Base-by-base conservation (phyloP, 352 stramenopile genomes). In the Phytophthora tubulina region DNA sequence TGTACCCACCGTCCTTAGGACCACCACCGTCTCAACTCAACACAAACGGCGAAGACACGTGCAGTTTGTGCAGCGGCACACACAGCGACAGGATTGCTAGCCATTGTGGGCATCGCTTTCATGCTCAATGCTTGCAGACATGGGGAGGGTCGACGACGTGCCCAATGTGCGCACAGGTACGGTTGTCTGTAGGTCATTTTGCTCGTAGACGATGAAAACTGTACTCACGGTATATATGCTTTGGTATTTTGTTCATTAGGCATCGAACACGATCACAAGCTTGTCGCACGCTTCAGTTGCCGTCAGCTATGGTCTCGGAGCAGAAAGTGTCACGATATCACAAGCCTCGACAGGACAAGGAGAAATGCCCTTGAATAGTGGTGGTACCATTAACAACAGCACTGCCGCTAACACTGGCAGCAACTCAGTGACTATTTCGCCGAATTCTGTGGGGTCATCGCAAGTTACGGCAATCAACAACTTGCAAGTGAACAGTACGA, bases 61-160 rank as follows among this genome's bases (percentile, higher is more conserved):
- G 82, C 38, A 63, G 56, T 38, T 72, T 88, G 51, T 90, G 80
- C 41, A 79, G 83, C 55, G 76, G 74, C n/a, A 70, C 63, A 50
- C 63, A 81, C 30, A 81, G 80, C 36, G 86, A 92, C 62, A 78
- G 80, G 30, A 76, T 89, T 50, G 83, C 81, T 4, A 76, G 70
- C 21, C 62, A 76, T 59, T 94, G 86, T 42, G 86, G 86, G n/a
- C 86, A 94, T 67, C 81, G 79, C 31, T 94, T 94, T 65, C 86
- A 94, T 56, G 73, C 70, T 41, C 66, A 75, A 27, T 92, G 84
- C 63, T 63, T 94, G 46, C 82, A 92, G 27, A 78, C 86, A 45
- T 93, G 86, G 86, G 86, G 84, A 51, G 86, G 83, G 4, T 86
- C 79, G 42, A 78, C 77, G 30, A 72, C 72, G 36, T 90, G 82